A percentile compares a stretch with the other conserved stretches of the same genome.
These are phyloP conservation scores for Fusarium sp. DNA, from an alignment of 2,329 filamentous ascomycete species.

Conservation along the genomic window DNA sequence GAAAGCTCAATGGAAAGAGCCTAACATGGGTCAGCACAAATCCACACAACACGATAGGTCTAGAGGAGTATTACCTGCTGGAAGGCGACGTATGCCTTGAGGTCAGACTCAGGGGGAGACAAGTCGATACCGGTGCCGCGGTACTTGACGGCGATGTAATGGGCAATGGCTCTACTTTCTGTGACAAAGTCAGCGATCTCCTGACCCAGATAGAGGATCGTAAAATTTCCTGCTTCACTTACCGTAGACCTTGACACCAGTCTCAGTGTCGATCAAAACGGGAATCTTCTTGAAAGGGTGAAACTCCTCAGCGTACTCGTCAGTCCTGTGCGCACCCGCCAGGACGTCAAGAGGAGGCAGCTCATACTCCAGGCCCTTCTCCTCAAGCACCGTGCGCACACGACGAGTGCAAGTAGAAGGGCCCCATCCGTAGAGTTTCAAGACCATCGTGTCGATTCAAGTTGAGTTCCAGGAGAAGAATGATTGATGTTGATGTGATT, in stretches of 20 bases:
- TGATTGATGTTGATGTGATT: background rate
- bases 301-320: background rate
- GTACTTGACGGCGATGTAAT: conserved; percentile 7
- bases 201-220: no score
- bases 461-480: no score
- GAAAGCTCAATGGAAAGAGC: conserved; percentile 5
- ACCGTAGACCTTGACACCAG: background rate
- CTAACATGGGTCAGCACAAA: background rate
- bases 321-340: background rate
- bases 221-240: no score
- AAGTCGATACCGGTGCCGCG: background rate
- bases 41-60: background rate
- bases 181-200: background rate
- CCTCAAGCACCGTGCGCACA: conserved; percentile 2
- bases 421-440: conserved; percentile 2
- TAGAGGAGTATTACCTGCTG: background rate
- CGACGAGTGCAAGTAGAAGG: conserved; percentile 4
- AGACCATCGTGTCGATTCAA: background rate
- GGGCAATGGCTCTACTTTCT: conserved; percentile 10
- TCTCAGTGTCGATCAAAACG: background rate
- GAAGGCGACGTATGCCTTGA: background rate
- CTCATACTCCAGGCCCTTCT: conserved; percentile 5
- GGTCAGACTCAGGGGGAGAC: background rate
- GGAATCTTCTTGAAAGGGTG: conserved; percentile 8
- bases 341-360: background rate